Percentiles rank a stretch among this genome's conserved stretches.
These are phyloP conservation scores for Gomphus bonarii DNA, from an alignment of 1,284 basidiomycete genomes.

Conservation along the genomic window DNA sequence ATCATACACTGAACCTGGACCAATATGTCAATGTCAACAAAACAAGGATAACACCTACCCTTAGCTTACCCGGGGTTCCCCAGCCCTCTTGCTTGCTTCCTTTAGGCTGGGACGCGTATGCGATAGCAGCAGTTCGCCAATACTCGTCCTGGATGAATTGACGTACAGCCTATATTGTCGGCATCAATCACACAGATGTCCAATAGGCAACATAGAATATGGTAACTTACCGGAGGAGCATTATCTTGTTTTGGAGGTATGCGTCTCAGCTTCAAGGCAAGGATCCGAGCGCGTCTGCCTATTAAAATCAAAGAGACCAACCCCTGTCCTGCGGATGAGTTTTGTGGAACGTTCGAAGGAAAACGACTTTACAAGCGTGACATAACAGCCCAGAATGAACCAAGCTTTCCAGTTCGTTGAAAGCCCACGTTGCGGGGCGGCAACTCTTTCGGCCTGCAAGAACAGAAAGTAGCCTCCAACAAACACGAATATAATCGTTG, in stretches of 20 bases:
- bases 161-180: conserved; percentile 47
- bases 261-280: conserved; percentile 6
- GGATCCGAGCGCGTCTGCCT: conserved; percentile 5
- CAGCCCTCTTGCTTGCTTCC: conserved; percentile 68
- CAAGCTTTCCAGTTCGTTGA: conserved; percentile 11
- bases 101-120: conserved; percentile 67
- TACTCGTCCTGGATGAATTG: conserved; percentile 72
- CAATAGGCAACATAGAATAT: background rate
- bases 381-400: conserved; percentile 11
- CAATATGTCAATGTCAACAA: background rate
- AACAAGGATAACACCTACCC: background rate
- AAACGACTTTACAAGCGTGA: background rate
- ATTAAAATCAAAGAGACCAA: conserved; percentile 4
- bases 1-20: conserved; percentile 44
- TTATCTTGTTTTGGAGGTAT: conserved; percentile 5
- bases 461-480: conserved; percentile 8
- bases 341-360: background rate
- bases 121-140: conserved; percentile 64
- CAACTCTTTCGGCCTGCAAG: background rate
- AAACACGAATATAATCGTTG: conserved; percentile 1
- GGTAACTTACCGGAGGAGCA: background rate
- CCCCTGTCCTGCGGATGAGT: background rate
- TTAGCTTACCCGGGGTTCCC: conserved; percentile 51
- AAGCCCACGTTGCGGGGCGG: background rate
- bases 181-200: background rate